Conservation (phyloP, 2,329 filamentous ascomycete genomes). For the Trichoderma brevicompactum region DNA sequence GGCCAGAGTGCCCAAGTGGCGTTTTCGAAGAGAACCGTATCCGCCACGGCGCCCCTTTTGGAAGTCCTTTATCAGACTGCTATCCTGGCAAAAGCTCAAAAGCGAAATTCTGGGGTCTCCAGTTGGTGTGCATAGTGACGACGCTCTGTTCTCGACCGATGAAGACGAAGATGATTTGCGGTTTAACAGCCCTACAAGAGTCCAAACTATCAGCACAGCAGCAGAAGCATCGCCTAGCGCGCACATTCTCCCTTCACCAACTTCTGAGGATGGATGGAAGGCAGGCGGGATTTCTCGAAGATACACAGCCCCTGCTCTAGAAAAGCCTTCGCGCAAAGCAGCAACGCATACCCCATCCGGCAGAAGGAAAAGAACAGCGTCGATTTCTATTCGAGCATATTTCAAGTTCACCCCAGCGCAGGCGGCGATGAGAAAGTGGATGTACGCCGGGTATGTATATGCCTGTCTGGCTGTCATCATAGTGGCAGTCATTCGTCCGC, state of each 20-base stretch:
- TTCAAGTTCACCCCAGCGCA: constrained; percentile 80
- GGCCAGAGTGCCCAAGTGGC: constrained; percentile 89
- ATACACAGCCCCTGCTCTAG: constrained; percentile 58
- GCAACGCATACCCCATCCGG: constrained; percentile 64
- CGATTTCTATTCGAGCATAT: constrained; percentile 70
- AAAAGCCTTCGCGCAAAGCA: constrained; percentile 43
- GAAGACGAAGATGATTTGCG: constrained; percentile 36
- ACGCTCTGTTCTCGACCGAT: constrained; percentile 41
- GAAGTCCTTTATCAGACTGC: constrained; percentile 47
- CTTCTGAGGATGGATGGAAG: constrained; percentile 31
- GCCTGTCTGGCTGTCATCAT: constrained; percentile 66
- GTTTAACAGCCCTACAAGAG: constrained; percentile 35
- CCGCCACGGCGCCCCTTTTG: constrained; percentile 43
- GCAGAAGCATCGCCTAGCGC: constrained; percentile 30
- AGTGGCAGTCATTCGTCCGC: constrained; percentile 70
- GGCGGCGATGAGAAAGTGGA: constrained; percentile 76
- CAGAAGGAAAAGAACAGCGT: constrained; percentile 67
- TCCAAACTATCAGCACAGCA: constrained; percentile 40
- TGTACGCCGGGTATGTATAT: constrained; percentile 83
- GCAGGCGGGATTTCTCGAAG: constrained; percentile 41
- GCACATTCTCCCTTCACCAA: constrained; percentile 31
- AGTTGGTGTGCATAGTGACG: constrained; percentile 41
- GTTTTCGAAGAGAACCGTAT: constrained; percentile 66
- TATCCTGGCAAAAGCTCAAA: constrained; percentile 55
- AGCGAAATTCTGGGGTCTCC: constrained; percentile 42